Conservation (phyloP, 2,329 filamentous ascomycete genomes). For the Colletotrichum chlorophyti region DNA sequence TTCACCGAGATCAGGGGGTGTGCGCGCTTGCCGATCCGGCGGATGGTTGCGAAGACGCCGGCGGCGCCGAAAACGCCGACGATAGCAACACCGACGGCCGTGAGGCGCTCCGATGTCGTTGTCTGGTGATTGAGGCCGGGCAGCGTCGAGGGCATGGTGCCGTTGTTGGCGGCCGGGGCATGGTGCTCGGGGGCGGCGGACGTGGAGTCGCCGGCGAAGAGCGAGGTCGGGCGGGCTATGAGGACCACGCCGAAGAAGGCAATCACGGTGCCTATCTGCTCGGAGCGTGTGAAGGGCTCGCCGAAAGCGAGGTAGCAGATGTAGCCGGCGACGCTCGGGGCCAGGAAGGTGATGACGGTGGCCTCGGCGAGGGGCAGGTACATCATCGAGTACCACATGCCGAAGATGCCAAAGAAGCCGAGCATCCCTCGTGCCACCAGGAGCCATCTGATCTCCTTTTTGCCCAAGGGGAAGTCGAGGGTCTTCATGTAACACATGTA, state of each 20-base stretch:
- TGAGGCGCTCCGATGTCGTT: constrained; percentile 70
- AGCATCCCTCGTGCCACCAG: constrained; percentile 72
- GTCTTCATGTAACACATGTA: constrained; percentile 79
- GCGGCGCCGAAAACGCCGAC: constrained; percentile 80
- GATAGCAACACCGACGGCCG: constrained; percentile 75
- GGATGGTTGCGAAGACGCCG: constrained; percentile 76
- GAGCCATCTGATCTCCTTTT: constrained; percentile 69
- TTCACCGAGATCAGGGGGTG: constrained; percentile 87
- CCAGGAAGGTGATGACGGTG: constrained; percentile 87
- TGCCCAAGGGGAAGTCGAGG: constrained; percentile 74
- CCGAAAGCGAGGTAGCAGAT: constrained; percentile 76
- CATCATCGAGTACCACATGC: constrained; percentile 71
- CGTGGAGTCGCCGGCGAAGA: constrained; percentile 49
- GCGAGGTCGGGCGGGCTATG: constrained; percentile 74
- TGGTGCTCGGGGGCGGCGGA: constrained; percentile 27
- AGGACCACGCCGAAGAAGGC: constrained; percentile 82
- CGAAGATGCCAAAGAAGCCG: constrained; percentile 82
- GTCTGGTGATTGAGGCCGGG: constrained; percentile 43
- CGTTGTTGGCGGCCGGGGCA: constrained; percentile 22
- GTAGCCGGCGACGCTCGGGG: constrained; percentile 80
- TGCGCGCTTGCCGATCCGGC: constrained; percentile 79
- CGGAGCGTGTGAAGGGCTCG: constrained; percentile 79
- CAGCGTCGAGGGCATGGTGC: constrained; percentile 30
- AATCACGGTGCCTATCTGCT: constrained; percentile 77
- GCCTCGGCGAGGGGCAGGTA: constrained; percentile 88